phyloP scores from a whole-genome alignment of 2,329 filamentous ascomycete species.

The Neonectria punicea region DNA sequence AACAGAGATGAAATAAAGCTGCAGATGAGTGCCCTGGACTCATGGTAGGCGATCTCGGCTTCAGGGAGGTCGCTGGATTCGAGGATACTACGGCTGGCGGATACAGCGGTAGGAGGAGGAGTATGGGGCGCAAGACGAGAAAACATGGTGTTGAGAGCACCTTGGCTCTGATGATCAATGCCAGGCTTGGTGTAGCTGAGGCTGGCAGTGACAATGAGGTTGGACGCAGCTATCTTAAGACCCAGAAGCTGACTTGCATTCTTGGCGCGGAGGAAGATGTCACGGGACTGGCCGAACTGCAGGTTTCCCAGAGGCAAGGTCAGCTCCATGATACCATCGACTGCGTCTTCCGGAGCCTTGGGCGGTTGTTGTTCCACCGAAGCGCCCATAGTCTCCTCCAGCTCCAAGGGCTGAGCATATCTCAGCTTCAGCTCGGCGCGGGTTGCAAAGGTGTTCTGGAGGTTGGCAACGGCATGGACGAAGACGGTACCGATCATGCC shows the following conservation, averaged over 20 bases:
- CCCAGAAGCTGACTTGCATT: slow-evolving; percentile 30
- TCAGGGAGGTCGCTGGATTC: slow-evolving; percentile 41
- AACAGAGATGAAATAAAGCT: slow-evolving; percentile 59
- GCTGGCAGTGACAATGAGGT: slow-evolving; percentile 45
- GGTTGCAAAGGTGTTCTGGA: slow-evolving; percentile 67
- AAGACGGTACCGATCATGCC: slow-evolving; percentile 73
- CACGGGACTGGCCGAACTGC: slow-evolving; percentile 70
- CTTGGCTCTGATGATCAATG: slow-evolving; percentile 4
- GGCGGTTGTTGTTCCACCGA: slow-evolving; percentile 51
- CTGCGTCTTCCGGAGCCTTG: slow-evolving; percentile 11
- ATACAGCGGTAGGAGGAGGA: background rate
- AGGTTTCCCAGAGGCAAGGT: slow-evolving; percentile 61
- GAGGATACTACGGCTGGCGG: slow-evolving; percentile 30
- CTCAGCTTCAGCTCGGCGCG: slow-evolving; percentile 56
- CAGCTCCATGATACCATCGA: slow-evolving; percentile 41
- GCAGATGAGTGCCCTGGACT: slow-evolving; percentile 62
- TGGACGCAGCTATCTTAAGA: slow-evolving; percentile 7
- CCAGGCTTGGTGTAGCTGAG: slow-evolving; percentile 49
- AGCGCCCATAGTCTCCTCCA: slow-evolving; percentile 54
- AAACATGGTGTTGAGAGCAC: slow-evolving; percentile 1
- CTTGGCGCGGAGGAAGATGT: slow-evolving; percentile 59
- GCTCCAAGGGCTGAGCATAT: slow-evolving; percentile 48
- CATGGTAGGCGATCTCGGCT: slow-evolving; percentile 60
- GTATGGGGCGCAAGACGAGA: background rate
- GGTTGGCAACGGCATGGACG: slow-evolving; percentile 69